These are phyloP conservation scores for Vicia villosa DNA, from an alignment of 306 rosid species.

Conservation along the genomic window DNA sequence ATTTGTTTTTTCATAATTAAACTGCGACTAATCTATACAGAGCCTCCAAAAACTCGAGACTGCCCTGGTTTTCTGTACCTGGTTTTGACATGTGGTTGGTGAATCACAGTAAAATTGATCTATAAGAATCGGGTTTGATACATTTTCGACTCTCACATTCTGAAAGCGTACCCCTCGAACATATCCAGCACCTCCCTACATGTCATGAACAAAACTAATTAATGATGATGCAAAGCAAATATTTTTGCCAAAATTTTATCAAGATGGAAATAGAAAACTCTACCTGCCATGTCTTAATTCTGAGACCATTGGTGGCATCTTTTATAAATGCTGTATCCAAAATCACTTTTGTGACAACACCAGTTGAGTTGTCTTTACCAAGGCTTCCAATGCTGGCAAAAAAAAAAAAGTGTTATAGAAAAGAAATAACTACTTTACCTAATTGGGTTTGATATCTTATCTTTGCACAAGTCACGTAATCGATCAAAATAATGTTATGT, in stretches of 20 bases:
- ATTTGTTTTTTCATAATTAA: too few relatives aligned
- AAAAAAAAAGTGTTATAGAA: constrained; percentile 19
- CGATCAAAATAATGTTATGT: neutral
- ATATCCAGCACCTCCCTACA: constrained; percentile 95
- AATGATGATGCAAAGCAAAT: neutral
- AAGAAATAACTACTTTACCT: constrained; percentile 21
- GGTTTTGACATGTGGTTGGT: constrained; percentile 67
- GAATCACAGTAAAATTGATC: constrained; percentile 99
- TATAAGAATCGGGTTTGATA: constrained; percentile 81
- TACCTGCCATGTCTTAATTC: constrained; percentile 99
- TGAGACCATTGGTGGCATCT: constrained; percentile 84
- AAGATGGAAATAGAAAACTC: constrained; percentile 18
- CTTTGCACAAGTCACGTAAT: constrained; percentile 1
- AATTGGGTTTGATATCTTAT: constrained; percentile 10
- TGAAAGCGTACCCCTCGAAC: constrained; percentile 81
- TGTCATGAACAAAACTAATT: constrained; percentile 17
- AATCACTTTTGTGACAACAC: constrained; percentile 76
- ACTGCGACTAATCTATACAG: too few relatives aligned
- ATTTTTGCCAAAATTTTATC: neutral
- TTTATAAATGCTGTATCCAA: constrained; percentile 81
- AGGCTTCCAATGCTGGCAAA: constrained; percentile 91
- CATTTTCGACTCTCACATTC: constrained; percentile 82
- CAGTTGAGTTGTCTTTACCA: constrained; percentile 90
- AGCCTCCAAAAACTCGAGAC: too few relatives aligned
- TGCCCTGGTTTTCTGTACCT: constrained; percentile 46